Evolutionary conservation across 164 flowering plant species (phyloP), one percentile per base, ranked within the genome.

Genomic region (Chimonanthus praecox): DNA sequence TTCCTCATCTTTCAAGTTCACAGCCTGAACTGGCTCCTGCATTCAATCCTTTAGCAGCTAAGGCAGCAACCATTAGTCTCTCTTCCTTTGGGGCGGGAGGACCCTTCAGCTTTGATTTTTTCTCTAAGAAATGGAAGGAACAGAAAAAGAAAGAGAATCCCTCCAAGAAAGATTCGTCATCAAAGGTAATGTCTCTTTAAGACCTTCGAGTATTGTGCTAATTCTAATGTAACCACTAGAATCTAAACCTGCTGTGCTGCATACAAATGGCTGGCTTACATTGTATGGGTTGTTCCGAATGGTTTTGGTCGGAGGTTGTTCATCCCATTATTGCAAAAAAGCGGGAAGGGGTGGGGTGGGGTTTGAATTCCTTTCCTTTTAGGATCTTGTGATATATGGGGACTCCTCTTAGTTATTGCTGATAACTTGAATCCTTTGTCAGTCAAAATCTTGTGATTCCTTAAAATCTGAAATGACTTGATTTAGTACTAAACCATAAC

Each of bases 41-140:
- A 69, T 92, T 92, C 75, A 86, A 92, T 71, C 96, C 92, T 7
- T 84, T 90, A 44, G 92, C 91, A 48, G 87, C 86, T 70, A 87
- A 82, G 67, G 87, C 91, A 11, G 96, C 97, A 4, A 83, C 87
- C 21, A 89, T 92, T 43, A 88, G 92, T 81, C 81, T 92, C 64
- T 89, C 97, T 44, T 76, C 86, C 7, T 89, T 92, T 83, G 92
- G 97, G 69, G 86, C 82, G 5, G 92, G 86, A 60, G 93, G 97
- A 11, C 94, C 90, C 50, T 92, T 92, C 75, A 76, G 89, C 77
- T 92, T 92, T 78, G 80, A 84, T 76, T 71, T 76, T 61, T 88
- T 88, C 71, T 78, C 82, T 47, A 82, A 85, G 21, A 90, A 84
- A 49, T 81, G 82, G 85, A 87, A 84, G 80, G 84, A 86, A 10